A percentile compares a stretch with the other conserved stretches of the same genome.
Evolutionary conservation across 2,329 filamentous ascomycete genomes (phyloP).

Genomic region (Diplodia scrobiculata): DNA sequence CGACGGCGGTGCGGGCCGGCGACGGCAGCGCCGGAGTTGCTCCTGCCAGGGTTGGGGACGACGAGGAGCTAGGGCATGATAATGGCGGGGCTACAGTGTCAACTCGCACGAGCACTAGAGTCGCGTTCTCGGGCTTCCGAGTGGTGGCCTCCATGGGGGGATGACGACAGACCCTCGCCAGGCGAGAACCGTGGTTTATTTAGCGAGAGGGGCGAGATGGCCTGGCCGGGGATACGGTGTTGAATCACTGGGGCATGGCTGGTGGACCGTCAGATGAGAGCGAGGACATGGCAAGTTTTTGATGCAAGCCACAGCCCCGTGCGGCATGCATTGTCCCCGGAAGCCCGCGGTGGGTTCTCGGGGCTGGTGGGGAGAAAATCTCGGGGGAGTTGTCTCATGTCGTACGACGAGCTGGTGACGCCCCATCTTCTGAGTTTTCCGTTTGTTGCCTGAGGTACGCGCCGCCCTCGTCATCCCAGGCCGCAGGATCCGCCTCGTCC

Average conservation of each 20-base stretch:
- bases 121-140: constrained; percentile 16
- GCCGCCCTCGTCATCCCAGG: not conserved
- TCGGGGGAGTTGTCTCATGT: constrained; percentile 23
- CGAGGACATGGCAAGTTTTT: constrained; percentile 1
- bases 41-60: not conserved
- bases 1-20: not conserved
- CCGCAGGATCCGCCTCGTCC: not conserved
- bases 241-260: constrained; percentile 9
- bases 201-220: not conserved
- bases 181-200: constrained; percentile 14
- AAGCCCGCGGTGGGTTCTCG: not conserved
- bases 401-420: constrained; percentile 26
- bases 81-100: constrained; percentile 4
- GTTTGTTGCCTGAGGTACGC: constrained; percentile 6
- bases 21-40: not conserved
- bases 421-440: constrained; percentile 9
- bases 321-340: not conserved
- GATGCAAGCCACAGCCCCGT: not conserved
- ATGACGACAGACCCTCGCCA: constrained; percentile 14
- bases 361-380: constrained; percentile 17
- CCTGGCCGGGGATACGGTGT: not conserved
- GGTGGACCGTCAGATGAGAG: constrained; percentile 4
- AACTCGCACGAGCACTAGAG: constrained; percentile 20
- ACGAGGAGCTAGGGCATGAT: not conserved
- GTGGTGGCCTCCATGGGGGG: not conserved